Conservation (phyloP, 1,284 basidiomycete genomes). For the Malassezia slooffiae region DNA sequence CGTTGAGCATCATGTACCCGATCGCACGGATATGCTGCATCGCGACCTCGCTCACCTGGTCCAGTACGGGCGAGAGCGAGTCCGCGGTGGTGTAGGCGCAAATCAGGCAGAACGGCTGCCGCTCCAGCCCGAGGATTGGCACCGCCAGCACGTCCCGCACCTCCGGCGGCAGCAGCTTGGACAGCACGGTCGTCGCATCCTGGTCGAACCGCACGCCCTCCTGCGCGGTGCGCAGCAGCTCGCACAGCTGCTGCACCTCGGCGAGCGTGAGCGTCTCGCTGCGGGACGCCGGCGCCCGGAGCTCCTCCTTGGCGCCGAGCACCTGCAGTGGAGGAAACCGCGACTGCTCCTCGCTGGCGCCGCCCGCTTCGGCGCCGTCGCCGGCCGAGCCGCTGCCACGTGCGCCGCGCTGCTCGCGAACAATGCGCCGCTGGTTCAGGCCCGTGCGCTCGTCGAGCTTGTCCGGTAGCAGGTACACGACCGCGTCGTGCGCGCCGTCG, state of each 20-base stretch:
- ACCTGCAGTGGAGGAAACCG: slow-evolving; percentile 33
- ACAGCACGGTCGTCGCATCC: slow-evolving; percentile 29
- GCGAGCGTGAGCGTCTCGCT: slow-evolving; percentile 28
- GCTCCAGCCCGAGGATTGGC: slow-evolving; percentile 85
- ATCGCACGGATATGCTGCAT: slow-evolving; percentile 75
- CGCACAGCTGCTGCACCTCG: slow-evolving; percentile 33
- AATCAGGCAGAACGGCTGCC: slow-evolving; percentile 76
- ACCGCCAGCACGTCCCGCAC: slow-evolving; percentile 47
- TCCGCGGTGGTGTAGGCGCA: slow-evolving; percentile 71
- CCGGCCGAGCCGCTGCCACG: slow-evolving; percentile 51
- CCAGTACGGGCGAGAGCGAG: slow-evolving; percentile 71
- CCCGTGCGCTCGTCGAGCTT: too few species aligned
- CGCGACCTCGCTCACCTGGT: slow-evolving; percentile 59
- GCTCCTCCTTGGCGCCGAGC: slow-evolving; percentile 31
- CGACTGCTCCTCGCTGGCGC: slow-evolving; percentile 35
- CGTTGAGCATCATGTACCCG: slow-evolving; percentile 87
- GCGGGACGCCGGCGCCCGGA: slow-evolving; percentile 18
- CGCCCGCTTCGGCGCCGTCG: slow-evolving; percentile 26
- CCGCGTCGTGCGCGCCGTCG: too few species aligned
- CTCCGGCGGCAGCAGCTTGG: slow-evolving; percentile 30
- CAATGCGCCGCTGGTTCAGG: too few species aligned
- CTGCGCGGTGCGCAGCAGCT: slow-evolving; percentile 28
- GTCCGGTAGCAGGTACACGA: too few species aligned
- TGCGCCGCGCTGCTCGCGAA: too few species aligned
- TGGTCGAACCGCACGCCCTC: slow-evolving; percentile 31